Evolutionary conservation across 441 rosid species (phyloP).

Genomic region (Melastoma candidum): DNA sequence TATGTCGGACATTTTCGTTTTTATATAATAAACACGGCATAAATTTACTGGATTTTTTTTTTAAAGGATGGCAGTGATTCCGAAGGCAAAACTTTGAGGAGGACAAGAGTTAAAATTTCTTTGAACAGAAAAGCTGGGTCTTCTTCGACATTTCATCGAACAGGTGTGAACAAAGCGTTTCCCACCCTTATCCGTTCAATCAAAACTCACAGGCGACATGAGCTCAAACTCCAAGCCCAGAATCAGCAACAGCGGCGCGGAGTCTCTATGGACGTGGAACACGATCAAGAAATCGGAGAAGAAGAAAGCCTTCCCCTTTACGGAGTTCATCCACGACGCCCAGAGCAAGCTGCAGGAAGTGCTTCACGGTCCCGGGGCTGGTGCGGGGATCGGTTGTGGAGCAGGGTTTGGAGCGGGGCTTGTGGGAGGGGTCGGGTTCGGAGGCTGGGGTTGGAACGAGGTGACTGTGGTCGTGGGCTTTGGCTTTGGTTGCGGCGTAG

Average conservation of each 20-base stretch:
- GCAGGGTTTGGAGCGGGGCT: constrained; percentile 52
- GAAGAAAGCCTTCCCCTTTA: constrained; percentile 31
- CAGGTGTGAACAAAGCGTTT: too few relatives aligned
- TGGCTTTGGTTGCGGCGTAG: constrained; percentile 69
- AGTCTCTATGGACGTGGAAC: constrained; percentile 35
- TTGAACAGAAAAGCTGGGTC: too few relatives aligned
- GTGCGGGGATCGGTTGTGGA: constrained; percentile 68
- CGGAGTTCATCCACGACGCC: constrained; percentile 34
- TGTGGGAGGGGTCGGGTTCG: constrained; percentile 52
- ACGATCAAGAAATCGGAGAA: constrained; percentile 11
- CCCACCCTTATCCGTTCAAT: background rate
- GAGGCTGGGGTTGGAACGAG: constrained; percentile 46
- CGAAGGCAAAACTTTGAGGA: too few relatives aligned
- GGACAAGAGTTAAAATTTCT: too few relatives aligned
- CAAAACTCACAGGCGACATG: constrained; percentile 17
- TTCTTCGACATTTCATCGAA: too few relatives aligned
- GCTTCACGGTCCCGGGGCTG: constrained; percentile 56
- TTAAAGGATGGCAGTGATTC: too few relatives aligned
- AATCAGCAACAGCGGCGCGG: constrained; percentile 3
- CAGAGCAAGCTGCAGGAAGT: constrained; percentile 29
- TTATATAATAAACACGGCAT: too few relatives aligned
- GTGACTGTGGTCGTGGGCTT: constrained; percentile 40
- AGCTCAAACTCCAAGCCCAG: constrained; percentile 19
- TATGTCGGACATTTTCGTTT: too few relatives aligned
- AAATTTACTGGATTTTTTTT: too few relatives aligned